phyloP scores from a whole-genome alignment of 2,329 filamentous ascomycete species.

The Lachnellula hyalina region DNA sequence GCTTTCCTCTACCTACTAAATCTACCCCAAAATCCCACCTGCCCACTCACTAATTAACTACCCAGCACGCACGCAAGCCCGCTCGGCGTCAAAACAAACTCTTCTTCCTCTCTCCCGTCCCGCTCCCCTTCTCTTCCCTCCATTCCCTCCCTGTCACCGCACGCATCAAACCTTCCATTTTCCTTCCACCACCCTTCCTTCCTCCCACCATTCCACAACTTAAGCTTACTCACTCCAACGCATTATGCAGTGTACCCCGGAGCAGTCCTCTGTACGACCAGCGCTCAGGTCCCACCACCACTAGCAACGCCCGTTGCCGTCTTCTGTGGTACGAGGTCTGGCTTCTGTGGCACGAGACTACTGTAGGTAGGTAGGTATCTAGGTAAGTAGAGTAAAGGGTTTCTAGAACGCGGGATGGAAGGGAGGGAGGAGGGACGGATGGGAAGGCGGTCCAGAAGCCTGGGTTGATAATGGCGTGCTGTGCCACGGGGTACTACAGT shows the following conservation, averaged over 20 bases:
- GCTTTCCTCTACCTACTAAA: too few species aligned
- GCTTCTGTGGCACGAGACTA: too few species aligned
- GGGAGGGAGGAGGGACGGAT: background rate
- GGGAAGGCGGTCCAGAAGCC: too few species aligned
- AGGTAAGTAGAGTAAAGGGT: too few species aligned
- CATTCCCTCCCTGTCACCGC: too few species aligned
- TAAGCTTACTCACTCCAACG: background rate
- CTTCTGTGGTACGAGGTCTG: background rate
- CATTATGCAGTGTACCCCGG: background rate
- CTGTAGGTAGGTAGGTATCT: too few species aligned
- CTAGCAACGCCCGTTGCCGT: background rate
- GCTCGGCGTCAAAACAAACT: background rate
- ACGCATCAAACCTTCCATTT: too few species aligned
- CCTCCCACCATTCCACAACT: background rate
- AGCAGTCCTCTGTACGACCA: background rate
- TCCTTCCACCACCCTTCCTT: too few species aligned
- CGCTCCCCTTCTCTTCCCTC: too few species aligned
- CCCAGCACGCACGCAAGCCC: background rate
- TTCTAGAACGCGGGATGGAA: background rate
- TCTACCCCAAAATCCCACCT: background rate
- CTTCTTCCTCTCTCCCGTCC: background rate
- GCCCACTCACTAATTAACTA: background rate
- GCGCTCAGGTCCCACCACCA: background rate
- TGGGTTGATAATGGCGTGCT: too few species aligned
- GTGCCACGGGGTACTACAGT: too few species aligned